phyloP scores from a whole-genome alignment of 108 stramenopile genomes.

The Halocafeteria seosinensis region DNA sequence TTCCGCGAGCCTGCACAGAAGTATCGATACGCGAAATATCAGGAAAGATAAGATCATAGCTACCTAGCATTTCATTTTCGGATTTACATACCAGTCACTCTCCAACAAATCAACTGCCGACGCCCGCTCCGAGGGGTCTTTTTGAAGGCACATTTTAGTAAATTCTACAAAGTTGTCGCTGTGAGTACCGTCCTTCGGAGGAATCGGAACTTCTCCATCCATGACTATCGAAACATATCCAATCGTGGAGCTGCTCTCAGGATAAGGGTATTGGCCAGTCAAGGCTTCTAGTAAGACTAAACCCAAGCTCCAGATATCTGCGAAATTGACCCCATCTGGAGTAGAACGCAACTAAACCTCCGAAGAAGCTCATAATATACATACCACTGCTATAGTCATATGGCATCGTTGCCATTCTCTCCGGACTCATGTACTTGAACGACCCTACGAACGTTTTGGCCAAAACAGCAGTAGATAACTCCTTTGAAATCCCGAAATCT shows the following conservation, averaged over 20 bases:
- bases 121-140: slow-evolving; percentile 24
- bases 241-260: slow-evolving; percentile 15
- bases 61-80: too few relatives aligned
- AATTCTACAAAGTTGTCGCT: slow-evolving; percentile 25
- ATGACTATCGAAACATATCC: slow-evolving; percentile 32
- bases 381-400: too few relatives aligned
- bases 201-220: slow-evolving; percentile 22
- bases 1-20: too few relatives aligned
- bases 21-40: too few relatives aligned
- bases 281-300: slow-evolving; percentile 31
- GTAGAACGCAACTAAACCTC: too few relatives aligned
- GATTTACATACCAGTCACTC: not conserved
- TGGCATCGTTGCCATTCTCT: slow-evolving; percentile 30
- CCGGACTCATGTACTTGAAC: slow-evolving; percentile 47
- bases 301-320: slow-evolving; percentile 37
- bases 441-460: slow-evolving; percentile 47
- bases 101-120: slow-evolving; percentile 23
- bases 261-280: slow-evolving; percentile 26
- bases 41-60: too few relatives aligned
- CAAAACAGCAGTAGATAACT: slow-evolving; percentile 30
- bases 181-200: slow-evolving; percentile 2
- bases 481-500: slow-evolving; percentile 19
- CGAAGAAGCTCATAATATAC: too few relatives aligned
- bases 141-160: slow-evolving; percentile 19
- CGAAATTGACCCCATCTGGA: too few relatives aligned